Percentiles rank a stretch among this genome's conserved stretches.
phyloP scores from a whole-genome alignment of 2,329 filamentous ascomycete species.

The Didymosphaeria variabile region DNA sequence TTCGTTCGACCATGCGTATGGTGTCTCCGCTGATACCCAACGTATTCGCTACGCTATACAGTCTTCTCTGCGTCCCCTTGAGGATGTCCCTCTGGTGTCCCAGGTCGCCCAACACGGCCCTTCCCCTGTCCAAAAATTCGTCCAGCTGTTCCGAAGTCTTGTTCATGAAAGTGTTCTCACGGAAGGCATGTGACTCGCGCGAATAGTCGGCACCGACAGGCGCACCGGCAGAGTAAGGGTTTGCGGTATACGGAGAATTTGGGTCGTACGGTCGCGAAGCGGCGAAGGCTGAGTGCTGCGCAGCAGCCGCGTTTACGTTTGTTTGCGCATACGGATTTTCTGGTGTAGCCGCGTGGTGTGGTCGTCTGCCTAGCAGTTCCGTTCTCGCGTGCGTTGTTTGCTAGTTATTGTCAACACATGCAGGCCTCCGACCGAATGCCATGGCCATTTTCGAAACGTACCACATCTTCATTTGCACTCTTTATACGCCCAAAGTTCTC shows the following conservation, averaged over 20 bases:
- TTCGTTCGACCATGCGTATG: constrained; percentile 93
- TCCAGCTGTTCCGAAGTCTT: constrained; percentile 86
- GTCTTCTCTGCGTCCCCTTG: constrained; percentile 88
- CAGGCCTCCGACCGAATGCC: neutral
- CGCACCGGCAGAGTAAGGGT: constrained; percentile 51
- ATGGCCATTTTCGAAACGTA: constrained; percentile 44
- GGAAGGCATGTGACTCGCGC: constrained; percentile 82
- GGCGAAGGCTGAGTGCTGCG: constrained; percentile 40
- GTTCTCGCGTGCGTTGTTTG: constrained; percentile 73
- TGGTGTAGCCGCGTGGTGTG: constrained; percentile 79
- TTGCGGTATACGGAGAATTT: constrained; percentile 48
- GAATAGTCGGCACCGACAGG: constrained; percentile 61
- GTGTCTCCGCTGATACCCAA: constrained; percentile 93
- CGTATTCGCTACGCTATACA: constrained; percentile 94
- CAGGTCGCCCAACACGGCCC: constrained; percentile 88
- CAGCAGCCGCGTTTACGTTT: constrained; percentile 27
- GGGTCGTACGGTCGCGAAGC: constrained; percentile 40
- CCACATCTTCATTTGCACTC: constrained; percentile 76
- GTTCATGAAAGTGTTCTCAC: constrained; percentile 88
- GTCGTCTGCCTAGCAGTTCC: constrained; percentile 85
- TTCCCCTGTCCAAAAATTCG: constrained; percentile 90
- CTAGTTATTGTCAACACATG: constrained; percentile 39
- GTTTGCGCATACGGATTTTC: constrained; percentile 85
- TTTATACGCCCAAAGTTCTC: constrained; percentile 80
- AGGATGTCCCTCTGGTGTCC: constrained; percentile 92